Percentiles rank a stretch among this genome's conserved stretches.
Evolutionary conservation across 2,329 filamentous ascomycete species (phyloP).

Genomic region (Claviceps quebecensis): DNA sequence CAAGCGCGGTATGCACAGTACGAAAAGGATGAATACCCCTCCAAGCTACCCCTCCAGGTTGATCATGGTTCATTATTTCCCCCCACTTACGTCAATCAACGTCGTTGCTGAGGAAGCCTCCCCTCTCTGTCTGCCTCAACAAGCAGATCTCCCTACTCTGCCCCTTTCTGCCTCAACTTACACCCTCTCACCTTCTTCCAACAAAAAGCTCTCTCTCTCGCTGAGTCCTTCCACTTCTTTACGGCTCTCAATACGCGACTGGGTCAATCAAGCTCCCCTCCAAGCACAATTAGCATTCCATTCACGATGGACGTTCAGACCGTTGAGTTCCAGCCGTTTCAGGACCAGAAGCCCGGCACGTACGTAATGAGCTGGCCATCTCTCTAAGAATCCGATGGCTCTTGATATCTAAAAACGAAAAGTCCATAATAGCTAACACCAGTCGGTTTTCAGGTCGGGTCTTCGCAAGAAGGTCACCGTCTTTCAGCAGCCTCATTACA

Average conservation of each 20-base stretch:
- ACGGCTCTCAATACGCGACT: neutral
- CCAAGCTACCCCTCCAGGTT: neutral
- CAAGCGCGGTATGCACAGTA: constrained; percentile 10
- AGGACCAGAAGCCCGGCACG: constrained; percentile 98
- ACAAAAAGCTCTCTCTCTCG: neutral
- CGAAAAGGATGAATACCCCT: constrained; percentile 1
- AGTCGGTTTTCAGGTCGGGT: constrained; percentile 53
- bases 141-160: no score
- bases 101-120: neutral
- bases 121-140: neutral
- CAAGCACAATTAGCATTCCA: neutral
- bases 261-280: neutral
- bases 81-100: neutral
- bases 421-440: neutral
- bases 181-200: no score
- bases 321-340: constrained; percentile 71
- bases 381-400: neutral
- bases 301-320: constrained; percentile 56
- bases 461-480: constrained; percentile 98
- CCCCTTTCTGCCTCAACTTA: no score
- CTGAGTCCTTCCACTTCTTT: neutral
- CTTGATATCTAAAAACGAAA: neutral
- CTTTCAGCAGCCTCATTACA: constrained; percentile 92
- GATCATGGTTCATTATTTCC: neutral
- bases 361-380: constrained; percentile 39